Conservation (phyloP, 345 rosid genomes). For the Eucalyptus erythrocorys region DNA sequence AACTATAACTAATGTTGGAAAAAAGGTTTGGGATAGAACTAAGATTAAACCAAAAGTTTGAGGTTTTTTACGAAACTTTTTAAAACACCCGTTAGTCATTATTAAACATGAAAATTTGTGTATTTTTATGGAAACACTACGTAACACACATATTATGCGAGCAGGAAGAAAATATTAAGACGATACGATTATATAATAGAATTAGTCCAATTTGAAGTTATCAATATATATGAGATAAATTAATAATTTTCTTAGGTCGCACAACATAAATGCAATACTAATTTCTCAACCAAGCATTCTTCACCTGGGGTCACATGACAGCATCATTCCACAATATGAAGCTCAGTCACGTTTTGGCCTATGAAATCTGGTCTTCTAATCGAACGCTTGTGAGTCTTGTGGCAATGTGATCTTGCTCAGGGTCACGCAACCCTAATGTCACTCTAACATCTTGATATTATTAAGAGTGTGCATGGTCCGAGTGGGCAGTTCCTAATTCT, state of each 20-base stretch:
- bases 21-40: background rate
- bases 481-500: no score
- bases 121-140: background rate
- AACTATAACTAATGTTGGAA: no score
- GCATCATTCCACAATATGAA: background rate
- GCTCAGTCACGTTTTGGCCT: accelerated
- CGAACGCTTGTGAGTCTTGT: accelerated
- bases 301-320: background rate
- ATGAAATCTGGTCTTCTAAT: accelerated
- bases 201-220: background rate
- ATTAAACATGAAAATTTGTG: background rate
- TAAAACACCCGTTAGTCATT: background rate
- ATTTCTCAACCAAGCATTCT: background rate
- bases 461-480: no score
- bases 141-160: accelerated
- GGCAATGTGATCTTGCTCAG: accelerated
- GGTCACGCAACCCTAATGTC: background rate
- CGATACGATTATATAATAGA: background rate
- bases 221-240: accelerated
- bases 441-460: background rate
- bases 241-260: background rate
- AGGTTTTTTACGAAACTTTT: background rate
- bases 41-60: no score
- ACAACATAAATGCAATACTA: background rate
- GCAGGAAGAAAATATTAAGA: background rate